Conservation (phyloP, 805 yeast species). For the Pichia phayaonensis region DNA sequence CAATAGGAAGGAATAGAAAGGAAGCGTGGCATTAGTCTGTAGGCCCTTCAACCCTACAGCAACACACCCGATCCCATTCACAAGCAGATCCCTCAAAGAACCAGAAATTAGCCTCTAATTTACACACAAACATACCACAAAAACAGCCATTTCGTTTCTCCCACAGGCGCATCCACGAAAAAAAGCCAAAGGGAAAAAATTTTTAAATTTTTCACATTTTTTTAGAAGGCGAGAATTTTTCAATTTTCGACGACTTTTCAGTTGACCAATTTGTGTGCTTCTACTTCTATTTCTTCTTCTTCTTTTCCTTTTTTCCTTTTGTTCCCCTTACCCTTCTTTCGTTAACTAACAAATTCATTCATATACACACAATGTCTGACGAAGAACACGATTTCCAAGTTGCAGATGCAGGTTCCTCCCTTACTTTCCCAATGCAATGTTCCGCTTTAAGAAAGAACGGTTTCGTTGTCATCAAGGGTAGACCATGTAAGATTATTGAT, state of each 20-base stretch:
- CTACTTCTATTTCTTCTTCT: neutral
- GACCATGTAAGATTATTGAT: slow-evolving; percentile 99
- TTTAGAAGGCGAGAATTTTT: neutral
- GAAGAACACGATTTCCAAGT: slow-evolving; percentile 82
- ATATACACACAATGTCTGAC: slow-evolving; percentile 24
- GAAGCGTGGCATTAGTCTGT: neutral
- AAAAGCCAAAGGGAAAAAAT: neutral
- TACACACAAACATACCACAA: neutral
- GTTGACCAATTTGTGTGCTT: neutral
- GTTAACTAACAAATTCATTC: neutral
- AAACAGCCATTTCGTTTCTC: neutral
- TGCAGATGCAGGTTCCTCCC: slow-evolving; percentile 98
- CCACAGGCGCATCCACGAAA: neutral
- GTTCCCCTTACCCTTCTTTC: neutral
- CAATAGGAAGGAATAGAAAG: too few species aligned
- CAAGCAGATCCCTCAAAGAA: too few species aligned
- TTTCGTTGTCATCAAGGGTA: slow-evolving; percentile 95
- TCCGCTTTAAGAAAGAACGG: slow-evolving; percentile 99
- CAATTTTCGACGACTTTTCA: neutral
- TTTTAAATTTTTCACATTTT: neutral
- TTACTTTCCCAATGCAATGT: slow-evolving; percentile 98
- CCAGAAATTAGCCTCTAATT: too few species aligned
- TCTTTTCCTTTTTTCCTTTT: neutral
- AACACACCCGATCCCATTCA: too few species aligned
- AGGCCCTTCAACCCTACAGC: too few species aligned